Conservation (phyloP, 768 basidiomycete species). For the Podaxis sp. region DNA sequence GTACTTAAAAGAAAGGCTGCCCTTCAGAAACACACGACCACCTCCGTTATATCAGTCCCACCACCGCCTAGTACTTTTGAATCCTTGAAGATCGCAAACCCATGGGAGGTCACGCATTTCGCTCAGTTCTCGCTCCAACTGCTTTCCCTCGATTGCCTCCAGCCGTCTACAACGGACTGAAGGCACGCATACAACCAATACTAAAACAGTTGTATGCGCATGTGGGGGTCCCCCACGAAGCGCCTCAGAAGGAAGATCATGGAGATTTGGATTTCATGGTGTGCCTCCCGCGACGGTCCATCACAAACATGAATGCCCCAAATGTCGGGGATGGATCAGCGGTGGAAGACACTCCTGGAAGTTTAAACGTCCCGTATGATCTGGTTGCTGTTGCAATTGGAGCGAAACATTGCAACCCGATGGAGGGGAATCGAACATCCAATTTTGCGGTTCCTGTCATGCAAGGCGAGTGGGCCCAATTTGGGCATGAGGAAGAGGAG, state of each 20-base stretch:
- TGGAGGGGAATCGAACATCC: conserved; percentile 52
- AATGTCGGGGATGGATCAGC: not conserved
- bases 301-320: not conserved
- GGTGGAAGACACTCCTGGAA: not conserved
- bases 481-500: conserved; percentile 27
- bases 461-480: conserved; percentile 31
- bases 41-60: not conserved
- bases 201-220: conserved; percentile 43
- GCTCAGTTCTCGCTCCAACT: conserved; percentile 32
- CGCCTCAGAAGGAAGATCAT: conserved; percentile 59
- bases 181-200: conserved; percentile 35
- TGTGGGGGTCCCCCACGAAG: conserved; percentile 56
- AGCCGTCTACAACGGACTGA: conserved; percentile 45
- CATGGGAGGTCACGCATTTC: conserved; percentile 72
- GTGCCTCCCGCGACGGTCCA: conserved; percentile 29
- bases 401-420: conserved; percentile 41
- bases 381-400: conserved; percentile 37
- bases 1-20: not conserved
- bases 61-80: not conserved
- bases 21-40: not conserved
- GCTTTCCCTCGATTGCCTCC: conserved; percentile 64
- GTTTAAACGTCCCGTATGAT: conserved; percentile 27
- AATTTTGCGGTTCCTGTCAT: conserved; percentile 55
- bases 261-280: conserved; percentile 73
- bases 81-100: not conserved